phyloP scores from a whole-genome alignment of 1,139 yeast genomes.

The Saccharomyces hybrid region DNA sequence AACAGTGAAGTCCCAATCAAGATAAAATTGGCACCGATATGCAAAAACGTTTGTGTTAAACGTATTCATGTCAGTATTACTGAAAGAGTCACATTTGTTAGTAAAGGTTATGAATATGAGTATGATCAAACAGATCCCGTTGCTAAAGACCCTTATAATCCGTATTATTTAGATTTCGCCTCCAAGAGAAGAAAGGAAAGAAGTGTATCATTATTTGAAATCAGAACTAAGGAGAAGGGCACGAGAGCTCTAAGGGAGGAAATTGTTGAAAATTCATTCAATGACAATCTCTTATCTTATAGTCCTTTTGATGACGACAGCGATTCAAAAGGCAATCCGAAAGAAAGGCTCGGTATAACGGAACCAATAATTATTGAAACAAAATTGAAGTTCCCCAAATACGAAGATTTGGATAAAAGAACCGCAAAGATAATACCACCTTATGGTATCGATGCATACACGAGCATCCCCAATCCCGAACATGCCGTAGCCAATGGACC shows the following conservation, averaged over 20 bases:
- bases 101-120: constrained; percentile 49
- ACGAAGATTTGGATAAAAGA: constrained; percentile 23
- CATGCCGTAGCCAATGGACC: constrained; percentile 4
- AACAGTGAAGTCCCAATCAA: constrained; percentile 56
- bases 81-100: constrained; percentile 66
- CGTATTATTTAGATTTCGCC: constrained; percentile 33
- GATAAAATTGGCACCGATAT: constrained; percentile 66
- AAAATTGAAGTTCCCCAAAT: constrained; percentile 27
- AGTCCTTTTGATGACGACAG: constrained; percentile 38
- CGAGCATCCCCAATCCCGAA: constrained; percentile 14
- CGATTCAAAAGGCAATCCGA: constrained; percentile 2
- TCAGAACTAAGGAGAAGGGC: constrained; percentile 48
- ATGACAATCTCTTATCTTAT: constrained; percentile 53
- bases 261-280: constrained; percentile 49
- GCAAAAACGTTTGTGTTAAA: constrained; percentile 60
- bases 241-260: constrained; percentile 50
- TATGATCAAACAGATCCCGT: constrained; percentile 47
- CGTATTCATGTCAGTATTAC: constrained; percentile 64
- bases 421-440: constrained; percentile 27
- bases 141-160: constrained; percentile 33
- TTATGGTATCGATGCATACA: constrained; percentile 30
- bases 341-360: constrained; percentile 24
- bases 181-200: constrained; percentile 40
- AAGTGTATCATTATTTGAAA: constrained; percentile 51
- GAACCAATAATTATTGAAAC: constrained; percentile 32